Evolutionary conservation across 257 asterid species (phyloP).

Genomic region (Cruciata laevipes): DNA sequence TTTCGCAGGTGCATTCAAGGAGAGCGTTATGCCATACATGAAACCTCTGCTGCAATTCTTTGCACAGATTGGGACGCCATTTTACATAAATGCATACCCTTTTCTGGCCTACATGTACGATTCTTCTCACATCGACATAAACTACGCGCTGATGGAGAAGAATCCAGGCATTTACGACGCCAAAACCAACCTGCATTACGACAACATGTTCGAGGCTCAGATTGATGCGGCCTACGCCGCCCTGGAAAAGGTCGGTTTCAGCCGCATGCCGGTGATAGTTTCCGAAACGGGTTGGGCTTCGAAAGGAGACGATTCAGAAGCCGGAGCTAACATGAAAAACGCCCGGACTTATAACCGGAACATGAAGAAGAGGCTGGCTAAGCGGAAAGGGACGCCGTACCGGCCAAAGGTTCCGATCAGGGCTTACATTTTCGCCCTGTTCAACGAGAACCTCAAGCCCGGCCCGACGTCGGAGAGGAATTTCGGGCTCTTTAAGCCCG

Average conservation of each 20-base stretch:
- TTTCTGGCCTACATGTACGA: slow-evolving; percentile 68
- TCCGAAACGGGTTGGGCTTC: slow-evolving; percentile 95
- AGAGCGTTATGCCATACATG: slow-evolving; percentile 61
- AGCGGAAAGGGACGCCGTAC: slow-evolving; percentile 72
- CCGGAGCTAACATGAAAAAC: slow-evolving; percentile 49
- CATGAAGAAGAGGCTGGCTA: slow-evolving; percentile 38
- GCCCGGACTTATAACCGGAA: slow-evolving; percentile 57
- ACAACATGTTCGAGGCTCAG: slow-evolving; percentile 80
- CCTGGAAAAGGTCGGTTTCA: slow-evolving; percentile 51
- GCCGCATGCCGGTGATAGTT: slow-evolving; percentile 62
- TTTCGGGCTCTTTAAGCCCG: slow-evolving; percentile 74
- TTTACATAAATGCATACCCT: slow-evolving; percentile 78
- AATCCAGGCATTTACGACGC: slow-evolving; percentile 49
- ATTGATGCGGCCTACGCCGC: slow-evolving; percentile 74
- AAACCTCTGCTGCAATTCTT: slow-evolving; percentile 60
- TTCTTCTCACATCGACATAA: slow-evolving; percentile 49
- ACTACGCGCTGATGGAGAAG: slow-evolving; percentile 43
- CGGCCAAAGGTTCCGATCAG: slow-evolving; percentile 46
- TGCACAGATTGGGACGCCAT: slow-evolving; percentile 56
- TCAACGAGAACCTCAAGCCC: slow-evolving; percentile 64
- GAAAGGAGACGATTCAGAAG: slow-evolving; percentile 52
- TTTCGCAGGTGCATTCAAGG: slow-evolving; percentile 59
- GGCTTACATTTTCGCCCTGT: slow-evolving; percentile 73
- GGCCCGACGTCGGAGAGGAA: slow-evolving; percentile 86
- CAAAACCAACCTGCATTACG: slow-evolving; percentile 54